Percentiles rank a stretch among this genome's conserved stretches.
Evolutionary conservation across 2,329 filamentous ascomycete genomes (phyloP).

Genomic region (Hymenoscyphus infarciens): DNA sequence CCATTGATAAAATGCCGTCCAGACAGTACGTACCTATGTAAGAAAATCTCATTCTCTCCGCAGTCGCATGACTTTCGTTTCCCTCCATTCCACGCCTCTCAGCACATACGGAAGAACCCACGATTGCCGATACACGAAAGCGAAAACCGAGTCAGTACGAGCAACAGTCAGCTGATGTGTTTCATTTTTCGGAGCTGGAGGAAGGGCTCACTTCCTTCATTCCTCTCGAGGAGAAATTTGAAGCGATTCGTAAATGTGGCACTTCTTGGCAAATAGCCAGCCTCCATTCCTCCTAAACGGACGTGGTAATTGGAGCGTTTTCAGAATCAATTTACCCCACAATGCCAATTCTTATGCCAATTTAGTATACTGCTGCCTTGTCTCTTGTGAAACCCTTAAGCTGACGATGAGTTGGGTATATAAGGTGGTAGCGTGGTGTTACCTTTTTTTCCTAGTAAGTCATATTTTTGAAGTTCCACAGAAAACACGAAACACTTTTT

Average conservation of each 20-base stretch:
- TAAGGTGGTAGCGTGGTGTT: not conserved
- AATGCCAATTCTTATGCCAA: not conserved
- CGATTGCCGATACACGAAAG: not conserved
- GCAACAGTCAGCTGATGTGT: slow-evolving; percentile 3
- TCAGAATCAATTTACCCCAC: not conserved
- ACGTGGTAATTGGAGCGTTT: not conserved
- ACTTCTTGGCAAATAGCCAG: not conserved
- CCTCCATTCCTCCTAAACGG: not conserved
- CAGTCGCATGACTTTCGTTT: not conserved
- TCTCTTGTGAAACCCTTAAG: not conserved
- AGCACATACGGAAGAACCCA: not conserved
- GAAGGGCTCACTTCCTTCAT: not conserved
- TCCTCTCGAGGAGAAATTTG: not conserved
- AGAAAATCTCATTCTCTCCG: not conserved
- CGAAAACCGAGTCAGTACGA: not conserved
- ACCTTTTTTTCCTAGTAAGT: not conserved
- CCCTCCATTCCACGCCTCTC: not conserved
- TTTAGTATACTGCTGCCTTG: not conserved
- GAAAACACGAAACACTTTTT: not conserved
- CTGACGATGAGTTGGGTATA: not conserved
- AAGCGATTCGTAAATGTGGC: no score
- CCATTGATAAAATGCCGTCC: not conserved
- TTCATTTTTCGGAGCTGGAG: not conserved
- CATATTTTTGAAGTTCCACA: not conserved
- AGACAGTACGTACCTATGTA: not conserved